A percentile compares a stretch with the other conserved stretches of the same genome.
Evolutionary conservation across 2,329 filamentous ascomycete species (phyloP).

Genomic region (Fusarium albidum): DNA sequence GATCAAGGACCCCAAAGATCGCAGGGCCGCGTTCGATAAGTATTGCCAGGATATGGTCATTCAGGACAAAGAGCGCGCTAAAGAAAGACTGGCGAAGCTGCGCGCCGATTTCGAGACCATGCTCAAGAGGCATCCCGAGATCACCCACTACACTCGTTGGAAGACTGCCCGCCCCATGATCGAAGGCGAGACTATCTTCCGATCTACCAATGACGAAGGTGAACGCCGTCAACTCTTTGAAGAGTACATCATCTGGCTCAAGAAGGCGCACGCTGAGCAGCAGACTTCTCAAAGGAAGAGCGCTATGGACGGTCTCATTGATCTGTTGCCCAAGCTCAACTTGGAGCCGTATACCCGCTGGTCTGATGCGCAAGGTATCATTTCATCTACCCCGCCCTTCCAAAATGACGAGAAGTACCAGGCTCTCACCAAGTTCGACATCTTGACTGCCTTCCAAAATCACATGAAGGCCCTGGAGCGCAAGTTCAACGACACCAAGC

Average conservation of each 20-base stretch:
- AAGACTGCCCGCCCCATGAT: conserved; percentile 94
- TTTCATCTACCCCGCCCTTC: conserved; percentile 80
- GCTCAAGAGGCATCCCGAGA: conserved; percentile 95
- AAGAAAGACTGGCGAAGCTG: conserved; percentile 90
- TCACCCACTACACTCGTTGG: conserved; percentile 97
- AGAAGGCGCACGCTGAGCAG: conserved; percentile 79
- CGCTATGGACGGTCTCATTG: conserved; percentile 84
- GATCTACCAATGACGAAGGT: conserved; percentile 85
- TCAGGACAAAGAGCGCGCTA: conserved; percentile 93
- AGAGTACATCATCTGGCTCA: conserved; percentile 88
- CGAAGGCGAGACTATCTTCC: conserved; percentile 94
- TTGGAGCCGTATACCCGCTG: conserved; percentile 94
- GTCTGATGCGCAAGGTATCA: conserved; percentile 85
- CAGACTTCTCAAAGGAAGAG: conserved; percentile 77
- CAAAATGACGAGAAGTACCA: conserved; percentile 86
- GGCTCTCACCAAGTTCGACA: conserved; percentile 84
- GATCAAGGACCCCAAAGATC: conserved; percentile 90
- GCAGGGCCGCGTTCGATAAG: conserved; percentile 92
- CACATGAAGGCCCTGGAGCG: conserved; percentile 94
- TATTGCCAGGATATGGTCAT: conserved; percentile 89
- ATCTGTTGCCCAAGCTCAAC: conserved; percentile 79
- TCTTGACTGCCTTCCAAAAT: conserved; percentile 91
- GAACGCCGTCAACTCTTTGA: conserved; percentile 92
- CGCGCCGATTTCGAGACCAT: conserved; percentile 94
- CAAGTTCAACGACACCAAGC: conserved; percentile 87